A percentile compares a stretch with the other conserved stretches of the same genome.
Conservation (phyloP, 2,329 filamentous ascomycete genomes). For the Clonostachys rosea region DNA sequence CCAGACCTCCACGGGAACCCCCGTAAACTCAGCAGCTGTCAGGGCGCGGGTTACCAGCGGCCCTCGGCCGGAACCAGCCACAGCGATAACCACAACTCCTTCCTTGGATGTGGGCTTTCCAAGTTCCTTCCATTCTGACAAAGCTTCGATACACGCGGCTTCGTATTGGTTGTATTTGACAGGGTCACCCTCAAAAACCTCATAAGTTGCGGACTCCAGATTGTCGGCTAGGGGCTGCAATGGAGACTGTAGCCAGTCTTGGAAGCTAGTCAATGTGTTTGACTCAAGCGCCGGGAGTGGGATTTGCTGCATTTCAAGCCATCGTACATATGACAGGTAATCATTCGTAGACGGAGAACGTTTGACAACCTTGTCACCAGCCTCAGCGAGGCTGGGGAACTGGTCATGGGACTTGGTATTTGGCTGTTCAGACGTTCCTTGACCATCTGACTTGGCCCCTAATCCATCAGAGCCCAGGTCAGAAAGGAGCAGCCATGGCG, state of each 20-base stretch:
- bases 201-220: conserved; percentile 93
- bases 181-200: conserved; percentile 97
- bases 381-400: conserved; percentile 70
- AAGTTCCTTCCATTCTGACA: conserved; percentile 72
- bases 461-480: conserved; percentile 48
- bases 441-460: background rate
- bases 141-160: conserved; percentile 72
- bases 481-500: conserved; percentile 59
- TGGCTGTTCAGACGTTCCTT: conserved; percentile 11
- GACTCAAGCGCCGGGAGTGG: conserved; percentile 47
- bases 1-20: conserved; percentile 79
- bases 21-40: conserved; percentile 70
- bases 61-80: conserved; percentile 89
- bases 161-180: conserved; percentile 98
- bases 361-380: conserved; percentile 29
- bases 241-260: conserved; percentile 94
- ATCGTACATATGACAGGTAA: conserved; percentile 75
- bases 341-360: conserved; percentile 16
- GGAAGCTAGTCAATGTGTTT: conserved; percentile 54
- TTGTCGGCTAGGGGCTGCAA: conserved; percentile 95
- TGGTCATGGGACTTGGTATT: conserved; percentile 35
- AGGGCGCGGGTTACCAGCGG: conserved; percentile 86
- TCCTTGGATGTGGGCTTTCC: conserved; percentile 67
- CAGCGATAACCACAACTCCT: conserved; percentile 76
- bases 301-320: conserved; percentile 79